Base-by-base conservation (phyloP, 352 stramenopile genomes). In the Pythium insidiosum region DNA sequence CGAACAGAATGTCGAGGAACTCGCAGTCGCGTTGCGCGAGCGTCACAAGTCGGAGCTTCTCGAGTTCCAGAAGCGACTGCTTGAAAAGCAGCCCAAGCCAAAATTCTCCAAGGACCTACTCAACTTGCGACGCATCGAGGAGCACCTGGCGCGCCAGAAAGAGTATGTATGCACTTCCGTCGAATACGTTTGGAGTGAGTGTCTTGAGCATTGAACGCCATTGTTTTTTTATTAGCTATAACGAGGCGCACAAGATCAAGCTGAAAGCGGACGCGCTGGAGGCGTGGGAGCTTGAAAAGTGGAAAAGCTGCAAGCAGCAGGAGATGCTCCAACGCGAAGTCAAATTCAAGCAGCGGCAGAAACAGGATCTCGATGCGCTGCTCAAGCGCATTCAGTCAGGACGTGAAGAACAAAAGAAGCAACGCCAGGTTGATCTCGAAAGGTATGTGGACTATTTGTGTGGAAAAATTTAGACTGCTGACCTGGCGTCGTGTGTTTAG, bases 241-340 rank as follows among this genome's bases (percentile, higher is more conserved):
- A 76, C 10, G 92, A 98, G 52, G 94, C 93, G 5, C 92, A 98
- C 63, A 97, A 97, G 71, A 96, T 98, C 59, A 98, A 98, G 66
- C 67, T 96, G 24, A 97, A 98, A 49, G 89, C 89, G 28, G 93
- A 98, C 56, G 81, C 81, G 5, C 60, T 98, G 38, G 91, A 98
- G 55, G 88, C 88, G 2, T 98, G 83, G 74, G 94, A 98, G 67
- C 66, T 95, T 15, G 87, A 98, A 53, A 97, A 97, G 58, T 97
- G 90, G 84, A 82, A 88, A 44, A 95, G 94, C 58, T 65, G 87
- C 49, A 97, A 96, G 58, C 88, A 98, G 62, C 88, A 96, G 48
- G 93, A 97, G 51, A 90, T 98, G 73, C 90, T 95, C 49, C 87
- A 97, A 58, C 79, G 93, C 35, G 94, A 98, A 50, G 75, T 84